Evolutionary conservation across 352 stramenopile genomes (phyloP), one percentile per base, ranked within the genome.

Genomic region (Phytophthora sp.): DNA sequence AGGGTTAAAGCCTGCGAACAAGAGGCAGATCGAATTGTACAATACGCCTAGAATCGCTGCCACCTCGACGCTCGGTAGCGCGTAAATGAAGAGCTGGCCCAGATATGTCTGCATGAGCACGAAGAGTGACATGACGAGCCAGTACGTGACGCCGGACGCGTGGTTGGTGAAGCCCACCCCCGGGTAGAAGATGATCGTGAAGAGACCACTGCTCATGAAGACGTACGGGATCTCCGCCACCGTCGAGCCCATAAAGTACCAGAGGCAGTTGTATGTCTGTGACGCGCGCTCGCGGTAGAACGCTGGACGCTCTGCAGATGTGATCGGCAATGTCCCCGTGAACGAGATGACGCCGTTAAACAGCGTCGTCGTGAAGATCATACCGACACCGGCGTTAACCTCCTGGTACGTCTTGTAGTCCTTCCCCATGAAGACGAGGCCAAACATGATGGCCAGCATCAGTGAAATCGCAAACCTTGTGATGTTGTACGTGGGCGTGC

Each of bases 401-500:
- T 63, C 56, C 24, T 63, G 44, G 33, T 63, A 63, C 23, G 56
- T 50, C 44, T 49, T 31, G 44, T 63, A 56, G 9, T 42, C 26
- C n/a, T 63, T 63, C 21, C 46, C 46, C 21, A 54, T 54, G 33
- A 63, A 63, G 1, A 56, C 56, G 33, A 63, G 13, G 12, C 31
- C 44, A 16, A 63, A 56, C 16, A 63, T 18, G 18, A 63, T 31
- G 3, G 42, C 56, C 24, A 63, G 23, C 33, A 54, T 54, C 18
- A 56, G 24, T 7, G 56, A 63, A 36, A 63, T 56, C 16, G 44
- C 44, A 20, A 63, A 41, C 5, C 56, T 35, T 7, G 56, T 63
- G 30, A 56, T 63, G n/a, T 56, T 63, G 56, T 56, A 63, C 44
- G 56, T 56, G n/a, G 56, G 56, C 7, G 55, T 63, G 5, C 42